phyloP scores from a whole-genome alignment of 169 alveolate species.

The Plasmodium blacklocki region DNA sequence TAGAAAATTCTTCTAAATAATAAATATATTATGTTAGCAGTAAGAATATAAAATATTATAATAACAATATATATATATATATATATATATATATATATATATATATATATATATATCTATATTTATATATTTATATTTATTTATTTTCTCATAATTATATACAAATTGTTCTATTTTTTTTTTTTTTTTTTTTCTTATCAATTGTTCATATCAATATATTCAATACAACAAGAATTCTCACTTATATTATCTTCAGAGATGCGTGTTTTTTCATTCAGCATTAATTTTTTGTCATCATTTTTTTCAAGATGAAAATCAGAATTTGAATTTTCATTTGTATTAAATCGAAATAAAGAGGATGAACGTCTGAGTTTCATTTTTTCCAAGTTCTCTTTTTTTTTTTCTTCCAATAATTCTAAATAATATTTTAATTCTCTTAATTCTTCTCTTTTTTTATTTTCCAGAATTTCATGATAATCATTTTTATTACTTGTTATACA shows the following conservation, averaged over 20 bases:
- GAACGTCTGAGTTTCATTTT: conserved; percentile 6
- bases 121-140: no score
- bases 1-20: no score
- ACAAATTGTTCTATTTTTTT: no score
- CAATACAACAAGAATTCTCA: background rate
- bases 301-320: background rate
- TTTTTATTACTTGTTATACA: background rate
- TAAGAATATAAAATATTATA: no score
- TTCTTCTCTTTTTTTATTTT: background rate
- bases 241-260: background rate
- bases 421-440: background rate
- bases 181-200: no score
- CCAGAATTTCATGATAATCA: background rate
- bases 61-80: no score
- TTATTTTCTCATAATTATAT: no score
- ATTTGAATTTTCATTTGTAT: background rate
- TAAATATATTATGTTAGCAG: no score
- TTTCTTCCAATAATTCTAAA: background rate
- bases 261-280: background rate
- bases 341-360: background rate
- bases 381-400: background rate
- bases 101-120: no score
- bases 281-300: background rate
- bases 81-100: no score
- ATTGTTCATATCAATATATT: background rate